phyloP scores from a whole-genome alignment of 768 basidiomycete genomes.

The Lactifluus subvellereus region DNA sequence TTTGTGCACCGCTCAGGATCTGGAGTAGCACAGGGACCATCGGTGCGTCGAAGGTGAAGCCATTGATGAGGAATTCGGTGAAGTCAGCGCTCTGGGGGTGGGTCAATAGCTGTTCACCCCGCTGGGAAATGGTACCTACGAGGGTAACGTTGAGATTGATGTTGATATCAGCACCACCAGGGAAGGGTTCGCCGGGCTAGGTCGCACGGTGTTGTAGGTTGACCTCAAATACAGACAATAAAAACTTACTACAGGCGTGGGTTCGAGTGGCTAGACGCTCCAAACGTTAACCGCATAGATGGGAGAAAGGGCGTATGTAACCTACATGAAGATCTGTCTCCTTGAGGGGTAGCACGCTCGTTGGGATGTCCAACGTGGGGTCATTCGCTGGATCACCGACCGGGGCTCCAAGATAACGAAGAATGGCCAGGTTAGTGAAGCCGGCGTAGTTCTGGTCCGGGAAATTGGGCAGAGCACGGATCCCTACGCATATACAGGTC shows the following conservation, averaged over 20 bases:
- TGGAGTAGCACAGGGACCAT: constrained; percentile 50
- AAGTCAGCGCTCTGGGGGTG: neutral
- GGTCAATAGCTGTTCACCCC: neutral
- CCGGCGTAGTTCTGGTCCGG: neutral
- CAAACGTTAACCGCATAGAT: neutral
- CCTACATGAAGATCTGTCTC: constrained; percentile 7
- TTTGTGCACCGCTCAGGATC: constrained; percentile 47
- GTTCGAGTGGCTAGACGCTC: neutral
- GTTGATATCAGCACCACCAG: constrained; percentile 12
- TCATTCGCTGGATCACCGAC: constrained; percentile 1
- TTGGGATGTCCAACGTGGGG: neutral
- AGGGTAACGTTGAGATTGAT: neutral
- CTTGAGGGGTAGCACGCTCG: neutral
- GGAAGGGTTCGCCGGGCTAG: neutral
- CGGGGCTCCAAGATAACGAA: constrained; percentile 19
- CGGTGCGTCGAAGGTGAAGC: constrained; percentile 35
- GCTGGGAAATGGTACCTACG: neutral
- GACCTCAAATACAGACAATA: neutral
- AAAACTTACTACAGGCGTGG: neutral
- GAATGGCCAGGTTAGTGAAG: constrained; percentile 21
- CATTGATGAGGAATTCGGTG: constrained; percentile 33
- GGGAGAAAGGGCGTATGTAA: no score
- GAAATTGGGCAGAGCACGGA: constrained; percentile 9
- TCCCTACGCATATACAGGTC: neutral
- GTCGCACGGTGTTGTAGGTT: neutral